phyloP scores from a whole-genome alignment of 495 filamentous ascomycete genomes.

The Hypoxylon lienhwacheense region DNA sequence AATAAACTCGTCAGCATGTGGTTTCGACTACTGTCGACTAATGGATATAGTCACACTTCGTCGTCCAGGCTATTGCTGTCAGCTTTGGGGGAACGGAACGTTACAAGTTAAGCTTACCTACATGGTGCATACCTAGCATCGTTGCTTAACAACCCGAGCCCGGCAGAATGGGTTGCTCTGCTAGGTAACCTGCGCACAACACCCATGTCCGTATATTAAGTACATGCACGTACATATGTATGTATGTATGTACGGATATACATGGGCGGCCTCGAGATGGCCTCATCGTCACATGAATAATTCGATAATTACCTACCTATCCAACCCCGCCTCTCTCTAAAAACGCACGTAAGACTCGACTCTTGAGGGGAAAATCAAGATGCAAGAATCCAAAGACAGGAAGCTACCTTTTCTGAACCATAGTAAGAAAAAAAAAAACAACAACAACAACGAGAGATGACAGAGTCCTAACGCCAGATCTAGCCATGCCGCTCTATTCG shows the following conservation, averaged over 20 bases:
- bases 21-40: slow-evolving; percentile 7
- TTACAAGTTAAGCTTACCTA: slow-evolving; percentile 12
- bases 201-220: no score
- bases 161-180: slow-evolving; percentile 13
- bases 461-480: slow-evolving; percentile 15
- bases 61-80: slow-evolving; percentile 2
- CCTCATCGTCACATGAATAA: slow-evolving; percentile 11
- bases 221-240: no score
- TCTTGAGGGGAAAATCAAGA: not conserved
- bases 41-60: not conserved
- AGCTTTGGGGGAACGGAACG: slow-evolving; percentile 9
- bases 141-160: slow-evolving; percentile 10
- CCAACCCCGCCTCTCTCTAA: no score
- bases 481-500: slow-evolving; percentile 9
- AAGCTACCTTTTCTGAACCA: not conserved
- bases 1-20: slow-evolving; percentile 4
- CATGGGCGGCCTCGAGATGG: not conserved
- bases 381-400: no score
- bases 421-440: not conserved
- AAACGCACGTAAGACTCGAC: slow-evolving; percentile 15
- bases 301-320: no score
- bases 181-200: not conserved
- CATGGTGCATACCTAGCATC: not conserved
- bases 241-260: no score
- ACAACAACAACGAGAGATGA: not conserved